Percentiles rank a stretch among this genome's conserved stretches.
Conservation (phyloP, 2,329 filamentous ascomycete species). For the Ceratocystis diversiconidia region DNA sequence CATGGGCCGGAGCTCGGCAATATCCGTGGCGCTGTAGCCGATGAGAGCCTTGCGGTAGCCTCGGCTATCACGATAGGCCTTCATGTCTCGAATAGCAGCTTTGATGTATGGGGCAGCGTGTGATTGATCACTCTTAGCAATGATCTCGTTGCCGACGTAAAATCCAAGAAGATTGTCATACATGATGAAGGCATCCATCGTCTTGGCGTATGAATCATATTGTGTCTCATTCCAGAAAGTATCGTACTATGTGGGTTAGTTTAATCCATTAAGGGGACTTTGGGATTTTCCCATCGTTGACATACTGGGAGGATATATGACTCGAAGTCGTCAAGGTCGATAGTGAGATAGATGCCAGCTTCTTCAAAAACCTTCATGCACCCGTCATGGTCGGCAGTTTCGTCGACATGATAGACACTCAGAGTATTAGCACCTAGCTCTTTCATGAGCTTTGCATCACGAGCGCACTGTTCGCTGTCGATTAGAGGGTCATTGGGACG, state of each 20-base stretch:
- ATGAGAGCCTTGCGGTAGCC: constrained; percentile 69
- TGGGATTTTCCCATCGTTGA: constrained; percentile 8
- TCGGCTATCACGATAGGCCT: constrained; percentile 62
- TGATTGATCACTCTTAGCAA: constrained; percentile 46
- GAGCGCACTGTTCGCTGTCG: constrained; percentile 59
- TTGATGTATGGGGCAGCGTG: constrained; percentile 68
- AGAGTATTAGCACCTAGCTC: constrained; percentile 70
- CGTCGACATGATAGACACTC: constrained; percentile 77
- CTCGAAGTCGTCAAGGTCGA: constrained; percentile 66
- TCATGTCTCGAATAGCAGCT: constrained; percentile 66
- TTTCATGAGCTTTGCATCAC: constrained; percentile 65
- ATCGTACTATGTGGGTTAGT: constrained; percentile 29
- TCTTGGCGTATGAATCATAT: constrained; percentile 50
- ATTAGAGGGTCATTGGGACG: constrained; percentile 54
- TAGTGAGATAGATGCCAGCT: constrained; percentile 68
- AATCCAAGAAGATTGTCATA: constrained; percentile 74
- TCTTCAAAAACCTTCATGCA: constrained; percentile 73
- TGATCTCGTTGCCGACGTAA: constrained; percentile 80
- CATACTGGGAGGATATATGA: constrained; percentile 52
- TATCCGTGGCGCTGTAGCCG: constrained; percentile 79
- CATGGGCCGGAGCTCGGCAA: constrained; percentile 50
- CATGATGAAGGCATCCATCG: constrained; percentile 62
- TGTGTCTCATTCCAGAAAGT: constrained; percentile 63
- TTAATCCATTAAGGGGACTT: neutral
- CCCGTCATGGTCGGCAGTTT: constrained; percentile 52